A percentile compares a stretch with the other conserved stretches of the same genome.
Evolutionary conservation across 164 flowering plant species (phyloP).

Genomic region (Tetracentron sinense): DNA sequence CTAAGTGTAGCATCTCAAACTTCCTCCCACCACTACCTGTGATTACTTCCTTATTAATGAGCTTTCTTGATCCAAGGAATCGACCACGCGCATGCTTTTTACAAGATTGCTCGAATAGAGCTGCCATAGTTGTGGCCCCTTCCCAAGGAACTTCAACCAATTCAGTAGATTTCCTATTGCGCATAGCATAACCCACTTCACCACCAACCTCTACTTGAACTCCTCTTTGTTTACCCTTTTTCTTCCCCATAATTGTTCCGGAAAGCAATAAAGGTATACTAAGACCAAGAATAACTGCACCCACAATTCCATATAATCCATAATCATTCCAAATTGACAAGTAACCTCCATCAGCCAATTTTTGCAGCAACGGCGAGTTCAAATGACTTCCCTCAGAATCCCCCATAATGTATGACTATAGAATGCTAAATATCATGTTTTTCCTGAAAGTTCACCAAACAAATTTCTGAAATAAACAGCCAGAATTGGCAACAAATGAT

Average conservation of each 20-base stretch:
- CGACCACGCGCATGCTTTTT: constrained; percentile 40
- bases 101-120: constrained; percentile 87
- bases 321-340: constrained; percentile 16
- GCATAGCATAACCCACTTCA: constrained; percentile 64
- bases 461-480: neutral
- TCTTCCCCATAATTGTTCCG: constrained; percentile 37
- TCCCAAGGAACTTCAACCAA: constrained; percentile 78
- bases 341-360: constrained; percentile 18
- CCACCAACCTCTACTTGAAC: constrained; percentile 74
- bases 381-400: constrained; percentile 30
- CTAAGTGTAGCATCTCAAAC: constrained; percentile 86
- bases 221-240: constrained; percentile 65
- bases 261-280: constrained; percentile 49
- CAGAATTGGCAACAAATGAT: neutral
- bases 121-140: constrained; percentile 82
- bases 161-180: constrained; percentile 39
- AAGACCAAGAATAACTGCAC: constrained; percentile 40
- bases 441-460: constrained; percentile 3
- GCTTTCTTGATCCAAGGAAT: constrained; percentile 71
- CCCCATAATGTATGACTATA: constrained; percentile 20
- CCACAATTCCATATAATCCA: constrained; percentile 41
- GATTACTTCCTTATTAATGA: constrained; percentile 46
- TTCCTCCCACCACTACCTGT: constrained; percentile 73
- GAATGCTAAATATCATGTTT: constrained; percentile 5
- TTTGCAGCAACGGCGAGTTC: constrained; percentile 20